These are phyloP conservation scores for Hypoxylon cercidicola DNA, from an alignment of 495 filamentous ascomycete species.

Conservation along the genomic window DNA sequence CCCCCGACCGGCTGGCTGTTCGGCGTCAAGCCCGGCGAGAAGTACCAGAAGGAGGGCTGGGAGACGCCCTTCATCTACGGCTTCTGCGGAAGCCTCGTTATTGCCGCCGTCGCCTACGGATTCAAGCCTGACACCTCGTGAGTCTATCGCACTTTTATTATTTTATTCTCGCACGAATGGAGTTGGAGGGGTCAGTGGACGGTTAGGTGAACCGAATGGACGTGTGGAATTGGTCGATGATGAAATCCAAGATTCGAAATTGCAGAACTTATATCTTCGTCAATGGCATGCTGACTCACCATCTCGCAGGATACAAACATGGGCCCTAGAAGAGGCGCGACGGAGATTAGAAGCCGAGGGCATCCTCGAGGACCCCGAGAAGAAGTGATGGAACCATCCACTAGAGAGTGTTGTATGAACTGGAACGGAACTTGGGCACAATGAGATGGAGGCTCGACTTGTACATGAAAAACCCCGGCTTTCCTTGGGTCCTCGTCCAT, in stretches of 20 bases:
- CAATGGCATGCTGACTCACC: slow-evolving; percentile 25
- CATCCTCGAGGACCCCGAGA: slow-evolving; percentile 76
- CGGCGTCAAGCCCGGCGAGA: slow-evolving; percentile 90
- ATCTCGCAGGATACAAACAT: slow-evolving; percentile 89
- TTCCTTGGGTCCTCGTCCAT: slow-evolving; percentile 21
- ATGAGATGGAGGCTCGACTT: slow-evolving; percentile 22
- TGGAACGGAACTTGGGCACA: slow-evolving; percentile 18
- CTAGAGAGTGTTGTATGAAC: slow-evolving; percentile 17
- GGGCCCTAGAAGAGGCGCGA: slow-evolving; percentile 96
- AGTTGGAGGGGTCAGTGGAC: background rate
- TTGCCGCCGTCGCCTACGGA: slow-evolving; percentile 84
- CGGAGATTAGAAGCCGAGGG: slow-evolving; percentile 94
- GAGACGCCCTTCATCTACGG: slow-evolving; percentile 89
- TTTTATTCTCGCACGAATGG: background rate
- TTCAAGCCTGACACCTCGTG: slow-evolving; percentile 99
- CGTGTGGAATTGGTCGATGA: background rate
- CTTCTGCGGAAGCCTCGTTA: slow-evolving; percentile 82
- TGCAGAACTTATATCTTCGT: slow-evolving; percentile 10
- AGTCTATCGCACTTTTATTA: slow-evolving; percentile 53
- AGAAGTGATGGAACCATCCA: slow-evolving; percentile 43
- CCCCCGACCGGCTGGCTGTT: slow-evolving; percentile 91
- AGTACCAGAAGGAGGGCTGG: slow-evolving; percentile 96
- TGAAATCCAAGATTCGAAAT: too few relatives aligned
- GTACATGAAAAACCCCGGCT: slow-evolving; percentile 39
- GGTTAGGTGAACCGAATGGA: background rate